Evolutionary conservation across 352 stramenopile species (phyloP), one percentile per base, ranked within the genome.

Genomic region (Pythium plurisporium): DNA sequence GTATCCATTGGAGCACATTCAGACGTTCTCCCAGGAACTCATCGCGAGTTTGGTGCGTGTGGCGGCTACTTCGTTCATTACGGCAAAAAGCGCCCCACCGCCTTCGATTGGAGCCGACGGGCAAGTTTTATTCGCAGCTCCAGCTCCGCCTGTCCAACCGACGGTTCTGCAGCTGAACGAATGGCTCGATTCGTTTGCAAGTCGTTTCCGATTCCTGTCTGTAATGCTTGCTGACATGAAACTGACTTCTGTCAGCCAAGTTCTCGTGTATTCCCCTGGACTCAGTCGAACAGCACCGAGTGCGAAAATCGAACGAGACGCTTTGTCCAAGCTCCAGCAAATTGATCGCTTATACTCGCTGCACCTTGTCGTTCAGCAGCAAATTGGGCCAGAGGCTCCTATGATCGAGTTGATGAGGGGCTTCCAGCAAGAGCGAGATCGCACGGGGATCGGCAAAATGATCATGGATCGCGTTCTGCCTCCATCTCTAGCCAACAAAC

Each of bases 331-430:
- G 37, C 49, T 94, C 19, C 69, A 86, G 43, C 82, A 92, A 52
- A 81, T 92, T 20, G 84, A 94, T 23, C 73, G 73, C 5, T 82
- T 94, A 74, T 81, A 69, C 19, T 64, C 59, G 27, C n/a, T 87
- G 14, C 53, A 58, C 12, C 33, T 66, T 17, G 76, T 85, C 59
- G 70, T 84, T 9, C 47, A 46, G 14, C 31, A 59, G 30, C 53
- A 67, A 11, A 49, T 72, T 19, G 58, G 53, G 2, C 62, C 61
- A 2, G 30, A 65, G 3, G 20, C 23, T 9, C 61, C 59, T 10
- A 70, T 73, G 65, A 41, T 60, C 14, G 41, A 40, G 36, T 19
- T 73, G 22, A 17, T 67, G 10, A 40, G 23, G 7, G 30, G 62
- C 20, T 65, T 67, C 8, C 65, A 62, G 8, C 31, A 33, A 1